Evolutionary conservation across 1,284 basidiomycete genomes (phyloP), one percentile per base, ranked within the genome.

Genomic region (Mrakiaceae sp.): DNA sequence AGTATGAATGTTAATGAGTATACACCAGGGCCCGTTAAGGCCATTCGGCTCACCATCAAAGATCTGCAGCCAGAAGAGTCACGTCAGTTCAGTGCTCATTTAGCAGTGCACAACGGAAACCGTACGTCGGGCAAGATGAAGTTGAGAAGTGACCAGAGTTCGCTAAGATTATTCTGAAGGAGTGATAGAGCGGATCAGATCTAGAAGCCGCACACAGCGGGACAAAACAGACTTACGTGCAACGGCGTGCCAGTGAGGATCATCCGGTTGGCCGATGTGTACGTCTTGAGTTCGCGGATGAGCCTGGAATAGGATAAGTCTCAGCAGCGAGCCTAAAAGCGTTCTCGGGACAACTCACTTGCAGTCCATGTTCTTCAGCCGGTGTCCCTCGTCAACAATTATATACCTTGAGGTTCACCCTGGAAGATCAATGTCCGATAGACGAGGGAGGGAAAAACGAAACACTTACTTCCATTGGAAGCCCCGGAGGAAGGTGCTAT

Each of bases 351-450:
- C 10, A 7, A 71, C 76, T 70, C 67, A 77, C 77, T 84, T 86
- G 75, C 89, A 92, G 72, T 97, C 84, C 67, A 94, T 79, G 71
- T 98, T 97, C 79, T 97, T 97, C 70, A 98, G 75, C 40, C 94
- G 81, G 74, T 98, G 94, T 0, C 93, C 92, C 75, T 98, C 94
- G 73, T 97, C 94, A 0, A 97, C 93, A 62, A 97, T 88, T 69
- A 97, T 90, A 72, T 91, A 95, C 61, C 42, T 55, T 27, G n/a
- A 53, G 60, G 58, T 42, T 61, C 16, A 40, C 2, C 8, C 11
- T 42, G 56, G 44, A 5, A 10, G 16, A 11, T 10, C 7, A 8
- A 14, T 27, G 42, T 42, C 10, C 10, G 42, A 44, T 10, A 39
- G 48, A 63, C n/a, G 57, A 64, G 11, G 14, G 50, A 7, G n/a